Conservation (phyloP, 257 asterid genomes). For the Perilla frutescens region DNA sequence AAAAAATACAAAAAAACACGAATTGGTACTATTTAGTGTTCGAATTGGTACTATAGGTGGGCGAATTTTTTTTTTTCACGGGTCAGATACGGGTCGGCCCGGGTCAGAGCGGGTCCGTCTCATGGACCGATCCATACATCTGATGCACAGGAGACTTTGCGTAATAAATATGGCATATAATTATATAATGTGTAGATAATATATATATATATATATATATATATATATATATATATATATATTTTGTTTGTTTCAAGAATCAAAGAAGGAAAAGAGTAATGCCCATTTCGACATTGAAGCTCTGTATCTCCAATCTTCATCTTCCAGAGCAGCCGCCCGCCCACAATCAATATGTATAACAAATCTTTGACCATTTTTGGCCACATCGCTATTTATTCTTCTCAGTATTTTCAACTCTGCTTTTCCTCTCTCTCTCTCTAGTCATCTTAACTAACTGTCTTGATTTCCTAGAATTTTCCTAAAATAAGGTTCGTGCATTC, state of each 20-base stretch:
- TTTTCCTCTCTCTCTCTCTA: neutral
- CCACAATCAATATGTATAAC: neutral
- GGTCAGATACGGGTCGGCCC: too few species aligned
- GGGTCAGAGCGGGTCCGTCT: too few species aligned
- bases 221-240: too few species aligned
- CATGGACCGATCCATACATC: too few species aligned
- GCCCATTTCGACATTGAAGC: conserved; percentile 10
- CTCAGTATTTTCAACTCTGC: neutral
- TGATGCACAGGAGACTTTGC: too few species aligned
- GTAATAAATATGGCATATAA: too few species aligned
- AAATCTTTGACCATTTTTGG: conserved; percentile 23
- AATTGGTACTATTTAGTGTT: too few species aligned
- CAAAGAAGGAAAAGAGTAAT: neutral
- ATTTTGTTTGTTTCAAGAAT: neutral
- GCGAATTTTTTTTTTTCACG: too few species aligned
- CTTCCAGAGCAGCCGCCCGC: conserved; percentile 32
- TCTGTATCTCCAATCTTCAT: neutral
- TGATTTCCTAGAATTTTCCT: conserved; percentile 37
- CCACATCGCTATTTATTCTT: neutral
- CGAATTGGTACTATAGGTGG: too few species aligned
- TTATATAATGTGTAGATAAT: too few species aligned
- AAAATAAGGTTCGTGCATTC: conserved; percentile 19
- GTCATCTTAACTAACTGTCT: neutral
- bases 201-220: too few species aligned
- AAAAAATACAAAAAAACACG: too few species aligned